phyloP scores from a whole-genome alignment of 257 asterid genomes.

The Ilex asprella region DNA sequence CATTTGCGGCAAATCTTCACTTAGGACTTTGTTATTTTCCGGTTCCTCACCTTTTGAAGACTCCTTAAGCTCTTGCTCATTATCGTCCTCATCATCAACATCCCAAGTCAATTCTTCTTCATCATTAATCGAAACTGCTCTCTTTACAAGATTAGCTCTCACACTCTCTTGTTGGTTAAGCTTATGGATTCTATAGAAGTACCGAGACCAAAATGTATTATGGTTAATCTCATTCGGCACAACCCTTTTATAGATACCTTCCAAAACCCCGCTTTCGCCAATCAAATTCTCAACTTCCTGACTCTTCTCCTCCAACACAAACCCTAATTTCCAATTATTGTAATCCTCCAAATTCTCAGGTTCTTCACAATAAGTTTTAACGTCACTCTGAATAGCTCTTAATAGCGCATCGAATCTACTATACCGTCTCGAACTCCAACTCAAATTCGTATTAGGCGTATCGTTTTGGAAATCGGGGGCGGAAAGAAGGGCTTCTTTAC shows the following conservation, averaged over 20 bases:
- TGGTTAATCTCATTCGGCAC: slow-evolving; percentile 55
- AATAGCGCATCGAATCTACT: slow-evolving; percentile 68
- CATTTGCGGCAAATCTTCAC: slow-evolving; percentile 13
- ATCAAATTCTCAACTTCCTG: slow-evolving; percentile 47
- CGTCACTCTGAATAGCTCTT: slow-evolving; percentile 49
- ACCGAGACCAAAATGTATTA: slow-evolving; percentile 73
- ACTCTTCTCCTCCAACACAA: slow-evolving; percentile 36
- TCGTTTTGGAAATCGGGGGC: slow-evolving; percentile 51
- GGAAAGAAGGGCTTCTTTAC: slow-evolving; percentile 35
- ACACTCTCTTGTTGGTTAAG: slow-evolving; percentile 68
- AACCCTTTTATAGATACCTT: slow-evolving; percentile 30
- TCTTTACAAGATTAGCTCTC: slow-evolving; percentile 70
- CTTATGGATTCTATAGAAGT: slow-evolving; percentile 68
- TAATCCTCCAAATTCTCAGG: slow-evolving; percentile 71
- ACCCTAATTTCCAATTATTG: slow-evolving; percentile 48
- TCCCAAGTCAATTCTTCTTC: slow-evolving; percentile 86
- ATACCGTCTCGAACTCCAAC: slow-evolving; percentile 38
- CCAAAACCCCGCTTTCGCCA: slow-evolving; percentile 51
- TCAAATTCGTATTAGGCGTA: slow-evolving; percentile 36
- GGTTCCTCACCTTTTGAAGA: slow-evolving; percentile 22
- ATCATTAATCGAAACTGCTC: slow-evolving; percentile 59
- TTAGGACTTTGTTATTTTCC: slow-evolving; percentile 10
- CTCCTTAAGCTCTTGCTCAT: slow-evolving; percentile 3
- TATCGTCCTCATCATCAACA: slow-evolving; percentile 45
- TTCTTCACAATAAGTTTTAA: slow-evolving; percentile 49